Evolutionary conservation across 2,329 filamentous ascomycete species (phyloP).

Genomic region (Epichloe hybrida): DNA sequence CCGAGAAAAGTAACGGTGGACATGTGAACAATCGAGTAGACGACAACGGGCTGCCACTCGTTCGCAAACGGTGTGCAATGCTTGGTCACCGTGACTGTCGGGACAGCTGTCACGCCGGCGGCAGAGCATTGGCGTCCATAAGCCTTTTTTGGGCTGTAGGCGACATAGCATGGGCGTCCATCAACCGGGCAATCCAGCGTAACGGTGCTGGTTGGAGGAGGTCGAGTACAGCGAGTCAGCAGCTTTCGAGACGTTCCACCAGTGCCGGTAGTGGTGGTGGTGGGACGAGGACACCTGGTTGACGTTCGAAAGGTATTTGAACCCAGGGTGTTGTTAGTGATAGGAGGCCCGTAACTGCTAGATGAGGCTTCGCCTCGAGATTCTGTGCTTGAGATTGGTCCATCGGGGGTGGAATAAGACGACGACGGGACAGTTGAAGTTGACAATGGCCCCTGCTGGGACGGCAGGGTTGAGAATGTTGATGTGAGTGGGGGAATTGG

Average conservation of each 20-base stretch:
- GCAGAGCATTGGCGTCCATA: not conserved
- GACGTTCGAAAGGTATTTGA: not conserved
- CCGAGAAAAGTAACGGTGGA: constrained; percentile 35
- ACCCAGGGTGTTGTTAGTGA: not conserved
- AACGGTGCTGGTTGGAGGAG: not conserved
- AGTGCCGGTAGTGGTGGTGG: not conserved
- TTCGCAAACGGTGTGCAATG: constrained; percentile 20
- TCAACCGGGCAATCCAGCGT: constrained; percentile 2
- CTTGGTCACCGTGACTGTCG: constrained; percentile 7
- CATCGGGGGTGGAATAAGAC: not conserved
- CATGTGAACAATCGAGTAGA: constrained; percentile 34
- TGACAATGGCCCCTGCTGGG: not conserved
- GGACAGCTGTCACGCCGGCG: not conserved
- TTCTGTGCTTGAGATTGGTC: not conserved
- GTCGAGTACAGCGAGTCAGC: not conserved
- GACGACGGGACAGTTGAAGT: not conserved
- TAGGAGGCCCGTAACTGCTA: not conserved
- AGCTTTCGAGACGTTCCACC: not conserved
- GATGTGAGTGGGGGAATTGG: no score
- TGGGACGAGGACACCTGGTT: not conserved
- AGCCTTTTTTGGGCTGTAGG: no score
- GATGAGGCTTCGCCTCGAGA: not conserved
- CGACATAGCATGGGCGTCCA: not conserved
- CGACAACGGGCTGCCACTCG: constrained; percentile 18
- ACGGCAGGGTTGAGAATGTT: not conserved